phyloP scores from a whole-genome alignment of 257 asterid genomes.

The Solanum microdontum region DNA sequence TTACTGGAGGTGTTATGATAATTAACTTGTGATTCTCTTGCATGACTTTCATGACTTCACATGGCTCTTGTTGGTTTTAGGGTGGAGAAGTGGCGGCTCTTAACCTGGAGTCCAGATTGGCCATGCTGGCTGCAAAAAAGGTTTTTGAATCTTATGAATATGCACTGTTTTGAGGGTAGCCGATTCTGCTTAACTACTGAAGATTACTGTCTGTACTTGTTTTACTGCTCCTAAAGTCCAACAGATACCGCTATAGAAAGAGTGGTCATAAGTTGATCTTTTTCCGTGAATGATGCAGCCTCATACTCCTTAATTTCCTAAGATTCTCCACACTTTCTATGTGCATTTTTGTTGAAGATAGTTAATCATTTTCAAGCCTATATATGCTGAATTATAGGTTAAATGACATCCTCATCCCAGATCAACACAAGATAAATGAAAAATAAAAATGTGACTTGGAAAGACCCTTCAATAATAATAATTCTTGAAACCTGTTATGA shows the following conservation, averaged over 20 bases:
- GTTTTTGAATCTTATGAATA: slow-evolving; percentile 19
- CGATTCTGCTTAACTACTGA: background rate
- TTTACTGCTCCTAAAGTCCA: background rate
- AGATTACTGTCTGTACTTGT: background rate
- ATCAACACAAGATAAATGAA: background rate
- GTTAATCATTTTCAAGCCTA: background rate
- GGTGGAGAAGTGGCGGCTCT: slow-evolving; percentile 76
- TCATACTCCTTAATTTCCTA: background rate
- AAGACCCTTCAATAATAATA: background rate
- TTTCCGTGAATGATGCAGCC: background rate
- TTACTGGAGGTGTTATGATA: background rate
- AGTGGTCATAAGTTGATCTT: background rate
- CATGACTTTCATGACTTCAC: background rate
- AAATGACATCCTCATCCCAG: background rate
- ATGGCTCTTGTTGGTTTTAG: slow-evolving; percentile 25
- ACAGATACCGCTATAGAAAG: background rate
- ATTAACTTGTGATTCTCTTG: background rate
- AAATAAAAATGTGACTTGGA: background rate
- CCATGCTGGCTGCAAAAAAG: slow-evolving; percentile 77
- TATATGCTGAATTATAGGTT: background rate
- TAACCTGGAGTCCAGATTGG: slow-evolving; percentile 63
- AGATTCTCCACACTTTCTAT: background rate
- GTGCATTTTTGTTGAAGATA: background rate
- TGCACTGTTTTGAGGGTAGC: background rate
- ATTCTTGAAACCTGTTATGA: background rate